Evolutionary conservation across 1,139 yeast genomes (phyloP).

Genomic region (Dujonia santamariae): DNA sequence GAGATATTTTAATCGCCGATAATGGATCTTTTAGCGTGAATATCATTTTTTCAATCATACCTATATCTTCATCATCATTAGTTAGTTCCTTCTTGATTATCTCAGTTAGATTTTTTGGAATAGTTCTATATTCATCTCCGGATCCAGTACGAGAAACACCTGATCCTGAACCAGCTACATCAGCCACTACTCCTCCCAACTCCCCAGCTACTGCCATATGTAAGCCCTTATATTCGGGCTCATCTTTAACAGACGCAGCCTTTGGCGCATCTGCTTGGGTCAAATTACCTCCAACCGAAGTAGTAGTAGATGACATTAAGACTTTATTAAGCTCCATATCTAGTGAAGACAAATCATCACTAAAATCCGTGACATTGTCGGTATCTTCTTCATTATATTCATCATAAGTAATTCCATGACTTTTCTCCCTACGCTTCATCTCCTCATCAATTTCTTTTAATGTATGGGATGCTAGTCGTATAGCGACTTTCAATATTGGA

Average conservation of each 20-base stretch:
- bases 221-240: background rate
- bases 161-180: background rate
- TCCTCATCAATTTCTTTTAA: conserved; percentile 2
- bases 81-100: conserved; percentile 22
- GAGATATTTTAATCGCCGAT: conserved; percentile 33
- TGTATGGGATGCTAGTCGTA: conserved; percentile 14
- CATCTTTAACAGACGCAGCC: background rate
- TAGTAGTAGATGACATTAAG: conserved; percentile 8
- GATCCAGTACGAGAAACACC: background rate
- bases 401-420: background rate
- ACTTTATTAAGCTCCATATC: conserved; percentile 17
- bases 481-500: conserved; percentile 10
- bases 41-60: conserved; percentile 25
- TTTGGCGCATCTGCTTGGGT: conserved; percentile 1
- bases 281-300: conserved; percentile 1
- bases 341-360: conserved; percentile 12
- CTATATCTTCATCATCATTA: conserved; percentile 21
- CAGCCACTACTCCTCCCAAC: background rate
- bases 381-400: background rate
- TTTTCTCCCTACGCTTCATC: conserved; percentile 3
- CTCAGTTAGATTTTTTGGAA: conserved; percentile 25
- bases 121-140: conserved; percentile 16
- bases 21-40: conserved; percentile 32
- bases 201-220: background rate
- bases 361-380: conserved; percentile 2